Evolutionary conservation across 371 early-diverging fungal species (phyloP).

Genomic region (Coemansia sp.): DNA sequence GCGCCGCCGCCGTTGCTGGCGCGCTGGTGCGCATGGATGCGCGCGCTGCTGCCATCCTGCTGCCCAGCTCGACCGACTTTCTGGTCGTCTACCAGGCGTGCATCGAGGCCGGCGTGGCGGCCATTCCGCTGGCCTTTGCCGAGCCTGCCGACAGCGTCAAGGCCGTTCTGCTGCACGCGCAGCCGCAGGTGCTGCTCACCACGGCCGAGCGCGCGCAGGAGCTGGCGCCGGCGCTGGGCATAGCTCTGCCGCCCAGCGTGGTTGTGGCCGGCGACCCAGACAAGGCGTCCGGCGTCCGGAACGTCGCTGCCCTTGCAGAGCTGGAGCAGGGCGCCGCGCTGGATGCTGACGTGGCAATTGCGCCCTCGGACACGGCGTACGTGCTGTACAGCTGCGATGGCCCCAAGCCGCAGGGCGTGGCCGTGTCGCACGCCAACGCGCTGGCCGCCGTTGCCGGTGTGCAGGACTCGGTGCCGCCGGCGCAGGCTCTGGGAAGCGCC

Average conservation of each 20-base stretch:
- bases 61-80: slow-evolving; percentile 29
- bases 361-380: slow-evolving; percentile 40
- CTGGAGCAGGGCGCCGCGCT: slow-evolving; percentile 14
- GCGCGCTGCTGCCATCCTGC: slow-evolving; percentile 9
- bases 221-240: slow-evolving; percentile 4
- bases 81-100: slow-evolving; percentile 42
- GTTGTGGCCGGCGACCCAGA: slow-evolving; percentile 23
- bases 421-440: slow-evolving; percentile 54
- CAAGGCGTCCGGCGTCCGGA: slow-evolving; percentile 14
- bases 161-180: slow-evolving; percentile 44
- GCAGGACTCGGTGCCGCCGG: slow-evolving; percentile 42
- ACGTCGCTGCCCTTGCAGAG: slow-evolving; percentile 15
- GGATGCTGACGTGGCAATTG: slow-evolving; percentile 26
- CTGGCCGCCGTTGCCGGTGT: slow-evolving; percentile 53
- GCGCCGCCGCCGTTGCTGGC: slow-evolving; percentile 22
- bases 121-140: slow-evolving; percentile 28
- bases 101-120: slow-evolving; percentile 30
- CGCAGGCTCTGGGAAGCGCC: slow-evolving; percentile 42
- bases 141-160: slow-evolving; percentile 34
- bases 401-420: slow-evolving; percentile 42
- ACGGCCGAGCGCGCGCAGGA: slow-evolving; percentile 14
- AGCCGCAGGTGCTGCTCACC: slow-evolving; percentile 28
- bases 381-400: slow-evolving; percentile 27
- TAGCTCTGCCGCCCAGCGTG: slow-evolving; percentile 4
- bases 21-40: slow-evolving; percentile 14